These are phyloP conservation scores for Pichia kluyveri DNA, from an alignment of 805 yeast genomes.

Conservation along the genomic window DNA sequence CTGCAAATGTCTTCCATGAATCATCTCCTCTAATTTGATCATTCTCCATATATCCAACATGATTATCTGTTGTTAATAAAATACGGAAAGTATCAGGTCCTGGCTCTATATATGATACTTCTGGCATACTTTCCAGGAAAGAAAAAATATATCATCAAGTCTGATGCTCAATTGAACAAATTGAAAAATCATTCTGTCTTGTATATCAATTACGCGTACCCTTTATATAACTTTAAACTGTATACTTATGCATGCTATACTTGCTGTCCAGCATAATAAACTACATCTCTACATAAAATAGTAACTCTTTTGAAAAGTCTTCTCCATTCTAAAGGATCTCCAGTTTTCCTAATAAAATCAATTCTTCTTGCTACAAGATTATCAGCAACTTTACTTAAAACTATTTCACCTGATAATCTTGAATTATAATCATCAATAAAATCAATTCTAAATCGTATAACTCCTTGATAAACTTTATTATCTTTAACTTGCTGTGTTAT, in stretches of 20 bases:
- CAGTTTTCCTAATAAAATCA: constrained; percentile 45
- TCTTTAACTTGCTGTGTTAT: constrained; percentile 18
- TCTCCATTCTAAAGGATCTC: constrained; percentile 73
- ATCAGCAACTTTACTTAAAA: constrained; percentile 31
- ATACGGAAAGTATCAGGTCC: constrained; percentile 67
- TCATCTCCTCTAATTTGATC: constrained; percentile 91
- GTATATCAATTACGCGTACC: too few relatives aligned
- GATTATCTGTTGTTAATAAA: constrained; percentile 88
- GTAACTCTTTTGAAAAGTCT: constrained; percentile 51
- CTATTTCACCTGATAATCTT: constrained; percentile 38
- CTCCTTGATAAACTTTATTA: constrained; percentile 21
- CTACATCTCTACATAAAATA: constrained; percentile 47
- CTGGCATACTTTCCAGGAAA: constrained; percentile 24
- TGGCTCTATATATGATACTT: constrained; percentile 31
- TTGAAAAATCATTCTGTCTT: too few relatives aligned
- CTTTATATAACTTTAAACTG: too few relatives aligned
- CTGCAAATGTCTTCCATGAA: constrained; percentile 80
- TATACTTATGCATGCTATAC: too few relatives aligned
- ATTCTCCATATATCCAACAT: constrained; percentile 85
- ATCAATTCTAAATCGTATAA: constrained; percentile 30
- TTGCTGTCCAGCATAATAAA: constrained; percentile 21
- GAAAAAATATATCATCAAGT: too few relatives aligned
- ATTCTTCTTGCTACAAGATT: constrained; percentile 36
- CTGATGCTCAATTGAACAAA: too few relatives aligned
- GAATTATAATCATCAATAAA: constrained; percentile 38